These are phyloP conservation scores for Mucor racemosus DNA, from an alignment of 371 early-diverging fungal genomes.

Conservation along the genomic window DNA sequence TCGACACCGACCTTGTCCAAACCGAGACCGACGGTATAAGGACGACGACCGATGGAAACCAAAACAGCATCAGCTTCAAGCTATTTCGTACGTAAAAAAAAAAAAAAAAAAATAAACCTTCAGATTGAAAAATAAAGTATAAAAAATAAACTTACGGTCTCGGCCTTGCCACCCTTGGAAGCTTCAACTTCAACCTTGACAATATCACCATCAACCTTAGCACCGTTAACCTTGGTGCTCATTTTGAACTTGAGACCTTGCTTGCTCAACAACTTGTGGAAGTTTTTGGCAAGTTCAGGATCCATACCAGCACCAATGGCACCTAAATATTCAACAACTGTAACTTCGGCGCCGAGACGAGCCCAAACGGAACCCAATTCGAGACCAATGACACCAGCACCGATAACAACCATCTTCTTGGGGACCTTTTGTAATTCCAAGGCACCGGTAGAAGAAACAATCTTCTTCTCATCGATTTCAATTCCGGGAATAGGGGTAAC, in stretches of 20 bases:
- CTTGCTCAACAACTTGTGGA: slow-evolving; percentile 90
- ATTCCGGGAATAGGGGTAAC: slow-evolving; percentile 93
- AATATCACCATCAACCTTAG: slow-evolving; percentile 81
- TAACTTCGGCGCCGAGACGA: slow-evolving; percentile 93
- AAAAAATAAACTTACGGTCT: slow-evolving; percentile 55
- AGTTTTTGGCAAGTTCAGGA: slow-evolving; percentile 87
- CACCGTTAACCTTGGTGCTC: slow-evolving; percentile 91
- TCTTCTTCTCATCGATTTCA: slow-evolving; percentile 91
- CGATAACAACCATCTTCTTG: slow-evolving; percentile 97
- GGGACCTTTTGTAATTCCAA: slow-evolving; percentile 92
- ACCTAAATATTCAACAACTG: slow-evolving; percentile 93
- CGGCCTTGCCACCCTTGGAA: slow-evolving; percentile 80
- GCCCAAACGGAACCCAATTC: slow-evolving; percentile 98
- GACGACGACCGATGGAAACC: slow-evolving; percentile 94
- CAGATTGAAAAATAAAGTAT: too few species aligned
- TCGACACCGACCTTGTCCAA: slow-evolving; percentile 90
- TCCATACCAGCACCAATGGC: slow-evolving; percentile 98
- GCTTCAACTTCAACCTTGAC: slow-evolving; percentile 92
- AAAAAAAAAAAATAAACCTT: background rate
- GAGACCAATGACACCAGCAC: slow-evolving; percentile 98
- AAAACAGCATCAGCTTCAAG: slow-evolving; percentile 92
- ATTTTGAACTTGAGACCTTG: slow-evolving; percentile 98
- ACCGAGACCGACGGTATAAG: slow-evolving; percentile 91
- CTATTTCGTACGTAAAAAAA: slow-evolving; percentile 31
- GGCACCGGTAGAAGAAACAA: slow-evolving; percentile 97